Conservation (phyloP, 306 rosid genomes). For the Vigna angularis region DNA sequence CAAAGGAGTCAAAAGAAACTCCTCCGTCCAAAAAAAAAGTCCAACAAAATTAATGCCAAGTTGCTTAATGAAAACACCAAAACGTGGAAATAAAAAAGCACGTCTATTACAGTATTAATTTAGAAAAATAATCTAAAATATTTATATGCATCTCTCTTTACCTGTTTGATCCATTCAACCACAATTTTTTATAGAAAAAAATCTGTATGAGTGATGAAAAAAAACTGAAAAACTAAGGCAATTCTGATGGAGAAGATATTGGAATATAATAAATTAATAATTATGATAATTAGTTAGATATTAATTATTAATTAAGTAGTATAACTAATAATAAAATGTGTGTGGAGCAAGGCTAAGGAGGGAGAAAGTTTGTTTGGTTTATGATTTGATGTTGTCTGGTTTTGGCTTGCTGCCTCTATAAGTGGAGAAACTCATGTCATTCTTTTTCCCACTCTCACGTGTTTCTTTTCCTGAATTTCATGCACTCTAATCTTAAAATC, state of each 20-base stretch:
- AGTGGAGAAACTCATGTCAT: background rate
- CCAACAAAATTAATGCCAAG: background rate
- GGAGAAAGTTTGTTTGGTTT: background rate
- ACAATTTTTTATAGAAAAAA: background rate
- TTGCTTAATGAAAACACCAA: background rate
- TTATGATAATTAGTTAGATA: background rate
- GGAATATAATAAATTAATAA: background rate
- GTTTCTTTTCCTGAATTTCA: background rate
- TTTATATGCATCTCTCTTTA: background rate
- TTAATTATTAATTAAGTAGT: background rate
- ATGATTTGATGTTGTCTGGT: no score
- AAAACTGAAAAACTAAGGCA: background rate
- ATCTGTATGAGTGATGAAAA: no score
- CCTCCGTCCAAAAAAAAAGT: background rate
- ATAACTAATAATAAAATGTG: no score
- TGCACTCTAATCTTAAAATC: conserved; percentile 9
- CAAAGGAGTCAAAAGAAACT: no score
- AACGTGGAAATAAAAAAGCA: background rate
- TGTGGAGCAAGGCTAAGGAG: background rate
- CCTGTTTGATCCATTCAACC: conserved; percentile 30
- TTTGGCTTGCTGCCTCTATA: background rate
- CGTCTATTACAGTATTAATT: background rate
- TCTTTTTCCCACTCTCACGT: background rate
- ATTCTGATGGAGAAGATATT: background rate
- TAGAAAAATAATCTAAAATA: background rate